Percentiles rank a stretch among this genome's conserved stretches.
Evolutionary conservation across 2,329 filamentous ascomycete species (phyloP).

Genomic region (Stylonectria norvegica): DNA sequence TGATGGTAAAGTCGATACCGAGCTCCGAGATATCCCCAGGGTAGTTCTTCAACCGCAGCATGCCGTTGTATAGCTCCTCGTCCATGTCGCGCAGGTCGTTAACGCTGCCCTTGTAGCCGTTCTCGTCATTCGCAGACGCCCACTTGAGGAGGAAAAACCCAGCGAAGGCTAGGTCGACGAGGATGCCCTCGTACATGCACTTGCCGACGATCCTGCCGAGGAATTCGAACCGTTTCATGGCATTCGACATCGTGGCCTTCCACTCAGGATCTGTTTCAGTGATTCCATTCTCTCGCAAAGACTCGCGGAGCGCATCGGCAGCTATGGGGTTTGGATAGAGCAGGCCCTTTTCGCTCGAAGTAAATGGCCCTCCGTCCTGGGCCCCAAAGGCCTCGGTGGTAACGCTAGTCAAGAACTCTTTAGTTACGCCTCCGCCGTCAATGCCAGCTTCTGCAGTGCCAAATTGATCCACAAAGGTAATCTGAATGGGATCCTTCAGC

Average conservation of each 20-base stretch:
- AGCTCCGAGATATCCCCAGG: conserved; percentile 68
- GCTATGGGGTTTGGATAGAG: conserved; percentile 84
- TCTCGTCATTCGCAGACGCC: conserved; percentile 68
- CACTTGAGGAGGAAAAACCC: conserved; percentile 96
- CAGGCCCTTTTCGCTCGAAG: conserved; percentile 79
- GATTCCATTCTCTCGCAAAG: conserved; percentile 50
- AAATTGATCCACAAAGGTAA: conserved; percentile 92
- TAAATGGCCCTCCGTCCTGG: conserved; percentile 61
- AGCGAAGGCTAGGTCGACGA: conserved; percentile 89
- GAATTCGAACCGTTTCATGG: conserved; percentile 81
- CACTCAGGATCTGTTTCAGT: conserved; percentile 54
- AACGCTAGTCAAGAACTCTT: conserved; percentile 90
- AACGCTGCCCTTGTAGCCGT: conserved; percentile 83
- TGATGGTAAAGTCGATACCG: conserved; percentile 83
- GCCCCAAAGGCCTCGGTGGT: conserved; percentile 77
- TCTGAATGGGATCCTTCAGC: conserved; percentile 92
- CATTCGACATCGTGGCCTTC: conserved; percentile 52
- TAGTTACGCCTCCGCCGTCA: conserved; percentile 94
- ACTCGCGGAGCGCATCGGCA: conserved; percentile 64
- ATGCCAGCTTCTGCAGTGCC: conserved; percentile 86
- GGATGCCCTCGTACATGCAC: conserved; percentile 93
- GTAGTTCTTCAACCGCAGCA: conserved; percentile 81
- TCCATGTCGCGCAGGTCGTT: conserved; percentile 94
- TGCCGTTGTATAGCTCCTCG: conserved; percentile 82
- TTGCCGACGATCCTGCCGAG: conserved; percentile 91